A percentile compares a stretch with the other conserved stretches of the same genome.
phyloP scores from a whole-genome alignment of 1,284 basidiomycete species.

The Cutaneotrichosporon daszewskae region DNA sequence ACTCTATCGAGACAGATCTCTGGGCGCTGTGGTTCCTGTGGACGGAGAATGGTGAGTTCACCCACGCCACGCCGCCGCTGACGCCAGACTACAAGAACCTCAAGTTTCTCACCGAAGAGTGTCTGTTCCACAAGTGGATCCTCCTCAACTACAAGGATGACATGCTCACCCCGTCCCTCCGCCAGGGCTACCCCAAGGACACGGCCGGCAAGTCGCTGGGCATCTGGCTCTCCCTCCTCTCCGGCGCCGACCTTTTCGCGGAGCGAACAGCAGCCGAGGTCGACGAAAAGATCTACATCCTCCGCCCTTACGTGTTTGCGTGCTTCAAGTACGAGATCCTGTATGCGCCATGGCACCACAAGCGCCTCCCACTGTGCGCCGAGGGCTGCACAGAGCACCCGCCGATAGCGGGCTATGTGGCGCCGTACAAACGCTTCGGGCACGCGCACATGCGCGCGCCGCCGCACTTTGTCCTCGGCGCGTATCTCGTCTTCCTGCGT shows the following conservation, averaged over 20 bases:
- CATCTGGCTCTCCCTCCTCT: slow-evolving; percentile 34
- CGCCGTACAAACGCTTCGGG: slow-evolving; percentile 41
- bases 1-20: slow-evolving; percentile 34
- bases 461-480: slow-evolving; percentile 32
- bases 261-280: slow-evolving; percentile 45
- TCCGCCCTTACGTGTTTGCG: slow-evolving; percentile 53
- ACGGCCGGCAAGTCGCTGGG: slow-evolving; percentile 39
- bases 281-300: slow-evolving; percentile 52
- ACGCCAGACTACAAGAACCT: slow-evolving; percentile 45
- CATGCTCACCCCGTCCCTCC: slow-evolving; percentile 43
- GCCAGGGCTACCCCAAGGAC: slow-evolving; percentile 46
- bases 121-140: slow-evolving; percentile 38
- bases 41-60: slow-evolving; percentile 48
- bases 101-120: slow-evolving; percentile 38
- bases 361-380: slow-evolving; percentile 38
- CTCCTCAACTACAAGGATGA: slow-evolving; percentile 40
- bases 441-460: slow-evolving; percentile 37
- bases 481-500: slow-evolving; percentile 34
- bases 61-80: neutral
- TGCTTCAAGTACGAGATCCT: slow-evolving; percentile 51
- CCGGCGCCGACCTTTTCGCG: slow-evolving; percentile 26
- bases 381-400: slow-evolving; percentile 22
- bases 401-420: slow-evolving; percentile 19
- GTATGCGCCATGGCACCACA: slow-evolving; percentile 50
- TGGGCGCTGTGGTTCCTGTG: slow-evolving; percentile 50